A percentile compares a stretch with the other conserved stretches of the same genome.
These are phyloP conservation scores for Neostapfia colusana DNA, from an alignment of 176 grass and related monocot genomes.

Conservation along the genomic window DNA sequence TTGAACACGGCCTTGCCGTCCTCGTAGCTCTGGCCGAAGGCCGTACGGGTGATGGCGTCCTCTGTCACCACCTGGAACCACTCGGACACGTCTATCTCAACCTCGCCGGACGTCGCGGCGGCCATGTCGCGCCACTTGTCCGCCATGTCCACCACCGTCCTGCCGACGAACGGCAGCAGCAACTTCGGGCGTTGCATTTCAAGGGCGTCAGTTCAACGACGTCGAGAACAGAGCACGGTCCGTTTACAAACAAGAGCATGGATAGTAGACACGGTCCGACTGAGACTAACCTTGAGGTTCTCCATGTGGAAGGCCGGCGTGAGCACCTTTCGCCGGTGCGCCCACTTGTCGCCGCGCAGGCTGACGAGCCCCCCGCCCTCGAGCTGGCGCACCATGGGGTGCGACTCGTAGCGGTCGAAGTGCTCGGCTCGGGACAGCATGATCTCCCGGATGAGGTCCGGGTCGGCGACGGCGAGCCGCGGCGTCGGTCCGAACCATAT, in stretches of 20 bases:
- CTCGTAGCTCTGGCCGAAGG: slow-evolving; percentile 90
- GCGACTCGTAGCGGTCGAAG: slow-evolving; percentile 97
- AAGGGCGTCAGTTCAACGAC: neutral
- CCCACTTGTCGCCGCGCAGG: slow-evolving; percentile 92
- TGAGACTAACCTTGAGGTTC: slow-evolving; percentile 70
- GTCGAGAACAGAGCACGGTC: neutral
- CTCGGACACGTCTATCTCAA: slow-evolving; percentile 93
- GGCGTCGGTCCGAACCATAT: slow-evolving; percentile 93
- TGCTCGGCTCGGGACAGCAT: slow-evolving; percentile 69
- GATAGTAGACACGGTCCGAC: too few species aligned
- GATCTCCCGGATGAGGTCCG: slow-evolving; percentile 92
- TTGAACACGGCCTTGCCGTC: slow-evolving; percentile 85
- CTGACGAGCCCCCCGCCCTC: slow-evolving; percentile 95
- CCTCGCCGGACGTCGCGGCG: slow-evolving; percentile 50
- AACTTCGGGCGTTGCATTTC: slow-evolving; percentile 34
- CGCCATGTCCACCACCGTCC: slow-evolving; percentile 76
- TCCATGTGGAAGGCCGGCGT: slow-evolving; percentile 90
- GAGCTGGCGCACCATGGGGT: slow-evolving; percentile 92
- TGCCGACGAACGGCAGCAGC: slow-evolving; percentile 76
- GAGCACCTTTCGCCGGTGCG: slow-evolving; percentile 83
- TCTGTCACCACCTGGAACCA: slow-evolving; percentile 97
- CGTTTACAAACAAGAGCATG: neutral
- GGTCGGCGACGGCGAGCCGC: slow-evolving; percentile 80
- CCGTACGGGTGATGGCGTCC: slow-evolving; percentile 91
- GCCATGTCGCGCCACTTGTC: slow-evolving; percentile 67